A percentile compares a stretch with the other conserved stretches of the same genome.
Conservation (phyloP, 2,329 filamentous ascomycete species). For the Fusarium verrucosum region DNA sequence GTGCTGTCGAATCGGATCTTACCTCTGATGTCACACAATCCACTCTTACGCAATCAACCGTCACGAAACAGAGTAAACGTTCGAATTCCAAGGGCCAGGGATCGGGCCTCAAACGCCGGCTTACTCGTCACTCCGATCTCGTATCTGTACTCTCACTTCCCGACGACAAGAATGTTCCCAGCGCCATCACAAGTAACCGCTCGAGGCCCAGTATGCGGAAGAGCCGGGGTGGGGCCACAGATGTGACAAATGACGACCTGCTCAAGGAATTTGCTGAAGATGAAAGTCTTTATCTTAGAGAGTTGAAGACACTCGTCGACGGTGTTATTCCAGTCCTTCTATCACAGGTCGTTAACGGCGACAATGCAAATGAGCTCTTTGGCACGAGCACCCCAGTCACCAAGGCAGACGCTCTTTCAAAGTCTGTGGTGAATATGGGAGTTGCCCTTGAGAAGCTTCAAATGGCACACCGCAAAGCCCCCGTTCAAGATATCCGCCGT, state of each 20-base stretch:
- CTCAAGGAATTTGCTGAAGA: slow-evolving; percentile 83
- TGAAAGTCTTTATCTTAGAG: slow-evolving; percentile 86
- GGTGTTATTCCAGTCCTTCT: slow-evolving; percentile 94
- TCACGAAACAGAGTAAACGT: slow-evolving; percentile 58
- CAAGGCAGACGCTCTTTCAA: slow-evolving; percentile 72
- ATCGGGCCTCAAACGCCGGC: slow-evolving; percentile 72
- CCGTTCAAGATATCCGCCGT: slow-evolving; percentile 74
- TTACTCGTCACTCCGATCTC: slow-evolving; percentile 92
- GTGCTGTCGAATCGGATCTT: slow-evolving; percentile 59
- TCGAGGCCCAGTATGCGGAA: slow-evolving; percentile 83
- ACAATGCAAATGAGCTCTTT: slow-evolving; percentile 73
- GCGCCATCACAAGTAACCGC: slow-evolving; percentile 73
- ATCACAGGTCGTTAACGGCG: slow-evolving; percentile 80
- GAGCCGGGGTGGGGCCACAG: slow-evolving; percentile 71
- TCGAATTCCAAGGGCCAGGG: slow-evolving; percentile 56
- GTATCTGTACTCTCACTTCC: slow-evolving; percentile 89
- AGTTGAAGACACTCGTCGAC: slow-evolving; percentile 91
- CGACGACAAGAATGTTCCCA: slow-evolving; percentile 63
- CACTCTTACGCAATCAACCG: slow-evolving; percentile 64
- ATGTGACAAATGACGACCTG: slow-evolving; percentile 77
- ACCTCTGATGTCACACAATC: slow-evolving; percentile 63
- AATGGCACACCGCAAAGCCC: slow-evolving; percentile 81
- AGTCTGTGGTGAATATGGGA: slow-evolving; percentile 94
- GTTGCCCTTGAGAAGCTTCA: slow-evolving; percentile 86
- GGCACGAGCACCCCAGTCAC: slow-evolving; percentile 61